These are phyloP conservation scores for Neurospora tetraspora DNA, from an alignment of 495 filamentous ascomycete genomes.

Conservation along the genomic window DNA sequence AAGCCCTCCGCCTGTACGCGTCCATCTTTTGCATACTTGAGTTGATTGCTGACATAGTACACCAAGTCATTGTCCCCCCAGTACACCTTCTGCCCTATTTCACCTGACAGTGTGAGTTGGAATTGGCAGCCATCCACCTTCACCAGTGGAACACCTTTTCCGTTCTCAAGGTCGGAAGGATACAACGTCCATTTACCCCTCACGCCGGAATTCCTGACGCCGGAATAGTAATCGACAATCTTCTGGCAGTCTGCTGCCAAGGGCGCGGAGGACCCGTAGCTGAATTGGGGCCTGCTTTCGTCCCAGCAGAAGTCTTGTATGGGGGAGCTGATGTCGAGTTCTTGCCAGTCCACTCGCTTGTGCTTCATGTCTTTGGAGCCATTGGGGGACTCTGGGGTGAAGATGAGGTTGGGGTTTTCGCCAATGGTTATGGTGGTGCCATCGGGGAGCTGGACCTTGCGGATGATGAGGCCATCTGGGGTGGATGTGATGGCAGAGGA, in stretches of 20 bases:
- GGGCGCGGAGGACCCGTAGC: neutral
- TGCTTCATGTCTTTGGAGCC: neutral
- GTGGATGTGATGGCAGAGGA: neutral
- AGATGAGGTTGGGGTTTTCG: neutral
- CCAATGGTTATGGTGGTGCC: constrained; percentile 10
- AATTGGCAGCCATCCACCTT: neutral
- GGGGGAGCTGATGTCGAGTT: neutral
- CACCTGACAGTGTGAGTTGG: neutral
- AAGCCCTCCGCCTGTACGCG: neutral
- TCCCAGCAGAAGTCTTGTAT: neutral
- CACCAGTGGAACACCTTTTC: neutral
- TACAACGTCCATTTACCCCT: neutral
- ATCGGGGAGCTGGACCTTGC: constrained; percentile 16
- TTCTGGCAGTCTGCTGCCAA: neutral
- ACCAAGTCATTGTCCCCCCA: neutral
- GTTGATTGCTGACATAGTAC: neutral
- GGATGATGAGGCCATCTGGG: neutral
- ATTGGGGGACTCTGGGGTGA: neutral
- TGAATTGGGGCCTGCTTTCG: neutral
- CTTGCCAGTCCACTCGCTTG: neutral
- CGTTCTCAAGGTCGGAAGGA: neutral
- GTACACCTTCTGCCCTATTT: neutral
- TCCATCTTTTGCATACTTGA: neutral
- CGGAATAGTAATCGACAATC: constrained; percentile 13
- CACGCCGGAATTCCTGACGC: constrained; percentile 12